Percentiles rank a stretch among this genome's conserved stretches.
Conservation (phyloP, 192 early-diverging fungal species). For the Backusella westeae region DNA sequence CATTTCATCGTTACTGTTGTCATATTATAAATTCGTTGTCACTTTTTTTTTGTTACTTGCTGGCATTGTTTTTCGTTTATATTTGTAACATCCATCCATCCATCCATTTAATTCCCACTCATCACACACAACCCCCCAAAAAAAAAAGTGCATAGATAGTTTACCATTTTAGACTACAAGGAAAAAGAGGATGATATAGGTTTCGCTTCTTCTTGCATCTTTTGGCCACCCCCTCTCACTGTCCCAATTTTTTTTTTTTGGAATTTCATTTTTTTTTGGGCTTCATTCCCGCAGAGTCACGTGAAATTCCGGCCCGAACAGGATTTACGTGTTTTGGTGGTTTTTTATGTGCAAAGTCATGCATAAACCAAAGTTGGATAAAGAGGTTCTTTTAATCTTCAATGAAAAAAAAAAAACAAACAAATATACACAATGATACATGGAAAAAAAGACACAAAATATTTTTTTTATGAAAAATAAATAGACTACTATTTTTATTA, state of each 20-base stretch:
- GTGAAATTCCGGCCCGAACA: background rate
- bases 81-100: background rate
- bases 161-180: conserved; percentile 6
- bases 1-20: background rate
- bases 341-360: no score
- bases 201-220: background rate
- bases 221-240: background rate
- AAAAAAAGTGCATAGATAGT: background rate
- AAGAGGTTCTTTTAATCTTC: background rate
- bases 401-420: background rate
- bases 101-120: background rate
- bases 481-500: background rate
- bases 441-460: background rate
- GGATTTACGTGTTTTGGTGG: no score
- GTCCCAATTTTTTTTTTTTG: background rate
- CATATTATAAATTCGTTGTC: background rate
- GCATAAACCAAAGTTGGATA: background rate
- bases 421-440: background rate
- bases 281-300: background rate
- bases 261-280: background rate
- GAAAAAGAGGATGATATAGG: conserved; percentile 7
- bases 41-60: background rate
- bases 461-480: background rate
- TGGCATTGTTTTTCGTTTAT: background rate
- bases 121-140: background rate